These are phyloP conservation scores for Phytophthora chlamydospora DNA, from an alignment of 352 stramenopile species.

Conservation along the genomic window DNA sequence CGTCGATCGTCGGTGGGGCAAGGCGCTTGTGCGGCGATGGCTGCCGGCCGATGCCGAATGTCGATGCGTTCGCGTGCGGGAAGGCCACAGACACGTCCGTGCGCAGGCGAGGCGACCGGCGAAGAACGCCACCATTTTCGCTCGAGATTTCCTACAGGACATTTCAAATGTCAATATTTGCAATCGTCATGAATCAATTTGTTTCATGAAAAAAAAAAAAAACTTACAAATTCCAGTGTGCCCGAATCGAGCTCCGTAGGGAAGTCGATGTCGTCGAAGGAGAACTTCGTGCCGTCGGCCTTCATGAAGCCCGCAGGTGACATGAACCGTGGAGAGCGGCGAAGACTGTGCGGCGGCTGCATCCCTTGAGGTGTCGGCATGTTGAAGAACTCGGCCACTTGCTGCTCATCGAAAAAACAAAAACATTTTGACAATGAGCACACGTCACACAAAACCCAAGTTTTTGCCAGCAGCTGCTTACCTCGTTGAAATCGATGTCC, in stretches of 20 bases:
- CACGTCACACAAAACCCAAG: not conserved
- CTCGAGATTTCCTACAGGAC: slow-evolving; percentile 65
- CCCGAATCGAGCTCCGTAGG: slow-evolving; percentile 73
- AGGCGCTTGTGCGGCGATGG: slow-evolving; percentile 79
- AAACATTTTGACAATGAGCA: slow-evolving; percentile 13
- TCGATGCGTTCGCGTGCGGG: slow-evolving; percentile 57
- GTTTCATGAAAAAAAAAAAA: too few relatives aligned
- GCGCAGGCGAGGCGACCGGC: slow-evolving; percentile 77
- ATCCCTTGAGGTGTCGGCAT: slow-evolving; percentile 67
- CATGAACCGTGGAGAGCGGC: slow-evolving; percentile 76
- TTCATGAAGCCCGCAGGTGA: slow-evolving; percentile 76
- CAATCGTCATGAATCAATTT: slow-evolving; percentile 9
- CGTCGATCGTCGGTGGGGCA: slow-evolving; percentile 74
- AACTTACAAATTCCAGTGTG: slow-evolving; percentile 75
- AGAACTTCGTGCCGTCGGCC: slow-evolving; percentile 80
- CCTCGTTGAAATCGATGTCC: slow-evolving; percentile 89
- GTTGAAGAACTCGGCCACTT: slow-evolving; percentile 87
- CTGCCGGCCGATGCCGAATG: slow-evolving; percentile 52
- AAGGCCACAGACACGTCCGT: slow-evolving; percentile 88
- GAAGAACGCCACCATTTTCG: slow-evolving; percentile 63
- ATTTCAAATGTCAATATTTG: slow-evolving; percentile 13
- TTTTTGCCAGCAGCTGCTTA: slow-evolving; percentile 16
- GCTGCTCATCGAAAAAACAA: slow-evolving; percentile 36
- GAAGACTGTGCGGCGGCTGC: slow-evolving; percentile 71
- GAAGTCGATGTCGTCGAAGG: slow-evolving; percentile 85